Percentiles rank a stretch among this genome's conserved stretches.
Conservation (phyloP, 805 yeast genomes). For the Yarrowia sp. region DNA sequence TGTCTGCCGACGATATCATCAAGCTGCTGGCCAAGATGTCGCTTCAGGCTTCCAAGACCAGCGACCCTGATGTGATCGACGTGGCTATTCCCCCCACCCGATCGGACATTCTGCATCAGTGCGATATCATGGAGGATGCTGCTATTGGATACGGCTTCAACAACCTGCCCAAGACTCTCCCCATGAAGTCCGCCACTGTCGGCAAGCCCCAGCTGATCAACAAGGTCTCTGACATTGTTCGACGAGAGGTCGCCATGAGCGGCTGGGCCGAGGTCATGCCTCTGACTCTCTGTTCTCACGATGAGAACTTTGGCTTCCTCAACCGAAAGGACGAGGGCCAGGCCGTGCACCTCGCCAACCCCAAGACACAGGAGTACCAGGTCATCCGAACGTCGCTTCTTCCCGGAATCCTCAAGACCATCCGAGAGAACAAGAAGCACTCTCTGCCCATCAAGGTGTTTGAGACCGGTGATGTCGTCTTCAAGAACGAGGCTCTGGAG, state of each 20-base stretch:
- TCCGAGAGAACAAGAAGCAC: conserved; percentile 94
- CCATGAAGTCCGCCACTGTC: conserved; percentile 69
- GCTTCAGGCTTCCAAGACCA: conserved; percentile 54
- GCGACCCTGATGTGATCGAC: conserved; percentile 51
- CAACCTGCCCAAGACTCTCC: conserved; percentile 77
- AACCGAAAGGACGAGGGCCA: conserved; percentile 69
- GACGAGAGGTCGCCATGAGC: conserved; percentile 87
- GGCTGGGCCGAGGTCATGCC: conserved; percentile 97
- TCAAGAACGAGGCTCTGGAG: conserved; percentile 75
- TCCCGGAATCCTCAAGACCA: conserved; percentile 93
- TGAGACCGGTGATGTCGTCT: conserved; percentile 92
- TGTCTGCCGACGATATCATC: conserved; percentile 65
- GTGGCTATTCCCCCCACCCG: conserved; percentile 89
- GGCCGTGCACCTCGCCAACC: conserved; percentile 87
- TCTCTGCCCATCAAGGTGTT: conserved; percentile 91
- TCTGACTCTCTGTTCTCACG: conserved; percentile 90
- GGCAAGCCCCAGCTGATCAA: conserved; percentile 90
- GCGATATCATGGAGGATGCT: conserved; percentile 98
- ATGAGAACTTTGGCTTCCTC: conserved; percentile 89
- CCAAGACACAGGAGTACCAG: conserved; percentile 94
- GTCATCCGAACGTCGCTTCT: conserved; percentile 93
- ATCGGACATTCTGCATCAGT: conserved; percentile 92
- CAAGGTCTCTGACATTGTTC: conserved; percentile 83
- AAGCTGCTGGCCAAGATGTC: conserved; percentile 77
- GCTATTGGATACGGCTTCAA: conserved; percentile 96